Evolutionary conservation across 2,329 filamentous ascomycete species (phyloP), one percentile per base, ranked within the genome.

Genomic region (Pseudogymnoascus sp.): DNA sequence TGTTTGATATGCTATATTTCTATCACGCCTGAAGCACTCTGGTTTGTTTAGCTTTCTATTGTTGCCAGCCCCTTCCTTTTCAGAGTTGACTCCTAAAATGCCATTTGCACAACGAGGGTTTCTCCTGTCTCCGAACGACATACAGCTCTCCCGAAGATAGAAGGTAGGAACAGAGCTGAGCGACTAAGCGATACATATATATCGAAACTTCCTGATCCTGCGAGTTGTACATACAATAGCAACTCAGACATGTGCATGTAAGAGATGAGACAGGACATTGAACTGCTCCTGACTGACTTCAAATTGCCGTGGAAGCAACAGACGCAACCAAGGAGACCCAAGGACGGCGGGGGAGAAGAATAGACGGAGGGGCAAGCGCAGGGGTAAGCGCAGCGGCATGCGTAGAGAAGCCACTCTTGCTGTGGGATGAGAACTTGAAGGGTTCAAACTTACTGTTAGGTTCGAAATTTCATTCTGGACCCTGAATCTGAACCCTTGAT

Each of bases 201-300:
- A 21, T 21, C 21, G 66, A 64, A 3, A 63, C 58, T 39, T 63
- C 61, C n/a, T 62, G 7, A 9, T 21, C 58, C 6, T 64, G 50
- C 39, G 64, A 61, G 17, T 41, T 68, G 21, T 21, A 21, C 21
- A 21, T 21, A 21, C 21, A 21, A 21, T 21, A 21, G 21, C 2
- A 21, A 21, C 21, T 21, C 21, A 21, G 21, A 21, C 21, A 21
- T 21, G 21, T 21, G 21, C 4, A 21, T 21, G 21, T 21, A 21
- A 21, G 21, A 67, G 58, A 39, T 68, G 10, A 60, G 67, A 35
- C 67, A 68, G 47, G 63, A 68, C 39, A 62, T 60, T 10, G 65
- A 63, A 11, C 15, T 17, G 15, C 63, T 69, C 61, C 10, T 69
- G 5, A 40, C 62, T 54, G 63, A 60, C 4, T 70, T 70, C 41